Percentiles rank a stretch among this genome's conserved stretches.
These are phyloP conservation scores for Aspergillus haitiensis DNA, from an alignment of 495 filamentous ascomycete genomes.

Conservation along the genomic window DNA sequence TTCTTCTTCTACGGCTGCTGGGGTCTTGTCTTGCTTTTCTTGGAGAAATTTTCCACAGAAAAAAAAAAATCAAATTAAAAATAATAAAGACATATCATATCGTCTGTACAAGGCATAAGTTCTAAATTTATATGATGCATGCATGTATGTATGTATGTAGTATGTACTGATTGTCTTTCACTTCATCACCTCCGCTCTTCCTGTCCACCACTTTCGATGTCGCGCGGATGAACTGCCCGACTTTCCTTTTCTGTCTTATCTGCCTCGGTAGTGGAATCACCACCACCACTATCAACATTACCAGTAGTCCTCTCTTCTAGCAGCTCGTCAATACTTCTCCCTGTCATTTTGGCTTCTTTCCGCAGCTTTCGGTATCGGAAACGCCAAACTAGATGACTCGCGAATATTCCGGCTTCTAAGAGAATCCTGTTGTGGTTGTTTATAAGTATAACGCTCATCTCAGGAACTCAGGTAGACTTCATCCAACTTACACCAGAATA, in stretches of 20 bases:
- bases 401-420: slow-evolving; percentile 68
- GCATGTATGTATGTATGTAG: neutral
- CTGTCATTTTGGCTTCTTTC: slow-evolving; percentile 53
- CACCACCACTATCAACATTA: neutral
- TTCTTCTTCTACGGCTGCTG: neutral
- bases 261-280: neutral
- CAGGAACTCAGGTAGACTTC: neutral
- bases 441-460: neutral
- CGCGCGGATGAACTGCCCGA: neutral
- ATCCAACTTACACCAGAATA: slow-evolving; percentile 57
- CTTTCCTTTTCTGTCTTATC: neutral
- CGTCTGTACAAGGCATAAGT: too few relatives aligned
- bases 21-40: too few relatives aligned
- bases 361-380: slow-evolving; percentile 61
- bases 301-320: slow-evolving; percentile 28
- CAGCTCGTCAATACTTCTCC: slow-evolving; percentile 65
- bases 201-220: slow-evolving; percentile 5
- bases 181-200: neutral
- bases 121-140: neutral
- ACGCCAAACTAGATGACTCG: slow-evolving; percentile 67
- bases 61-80: too few relatives aligned
- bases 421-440: slow-evolving; percentile 44
- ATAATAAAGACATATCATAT: too few relatives aligned
- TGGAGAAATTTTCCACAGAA: too few relatives aligned
- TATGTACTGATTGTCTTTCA: neutral